A percentile compares a stretch with the other conserved stretches of the same genome.
These are phyloP conservation scores for Blastocystis sp. DNA, from an alignment of 352 stramenopile species.

Conservation along the genomic window DNA sequence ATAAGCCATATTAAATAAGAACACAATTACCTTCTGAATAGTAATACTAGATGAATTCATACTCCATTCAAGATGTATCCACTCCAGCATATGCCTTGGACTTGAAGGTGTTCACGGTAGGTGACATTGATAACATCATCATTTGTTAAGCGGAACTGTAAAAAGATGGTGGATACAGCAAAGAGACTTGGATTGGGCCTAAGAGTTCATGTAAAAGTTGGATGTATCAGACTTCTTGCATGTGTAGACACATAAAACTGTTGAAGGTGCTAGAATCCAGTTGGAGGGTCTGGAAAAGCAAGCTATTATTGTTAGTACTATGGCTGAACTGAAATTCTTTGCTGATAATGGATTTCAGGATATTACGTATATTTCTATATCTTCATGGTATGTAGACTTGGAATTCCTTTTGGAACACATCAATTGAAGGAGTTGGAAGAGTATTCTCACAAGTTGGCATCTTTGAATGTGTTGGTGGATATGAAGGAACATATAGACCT, in stretches of 20 bases:
- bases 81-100: constrained; percentile 25
- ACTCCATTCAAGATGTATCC: constrained; percentile 13
- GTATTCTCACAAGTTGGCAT: constrained; percentile 27
- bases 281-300: constrained; percentile 43
- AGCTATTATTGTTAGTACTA: constrained; percentile 56
- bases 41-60: not conserved
- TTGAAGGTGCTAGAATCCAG: constrained; percentile 39
- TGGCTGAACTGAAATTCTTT: constrained; percentile 58
- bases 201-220: constrained; percentile 27
- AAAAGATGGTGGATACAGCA: constrained; percentile 8
- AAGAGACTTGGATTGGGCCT: not conserved
- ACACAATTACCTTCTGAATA: not conserved
- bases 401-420: constrained; percentile 59
- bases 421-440: not conserved
- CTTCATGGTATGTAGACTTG: constrained; percentile 28
- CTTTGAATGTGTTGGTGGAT: constrained; percentile 53
- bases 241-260: constrained; percentile 51
- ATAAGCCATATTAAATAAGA: constrained; percentile 12
- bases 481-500: constrained; percentile 46
- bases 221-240: not conserved
- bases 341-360: constrained; percentile 58
- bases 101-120: not conserved
- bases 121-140: not conserved
- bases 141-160: not conserved
- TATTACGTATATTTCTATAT: constrained; percentile 28